Percentiles rank a stretch among this genome's conserved stretches.
These are phyloP conservation scores for Grosmannia penicillata DNA, from an alignment of 2,329 filamentous ascomycete genomes.

Conservation along the genomic window DNA sequence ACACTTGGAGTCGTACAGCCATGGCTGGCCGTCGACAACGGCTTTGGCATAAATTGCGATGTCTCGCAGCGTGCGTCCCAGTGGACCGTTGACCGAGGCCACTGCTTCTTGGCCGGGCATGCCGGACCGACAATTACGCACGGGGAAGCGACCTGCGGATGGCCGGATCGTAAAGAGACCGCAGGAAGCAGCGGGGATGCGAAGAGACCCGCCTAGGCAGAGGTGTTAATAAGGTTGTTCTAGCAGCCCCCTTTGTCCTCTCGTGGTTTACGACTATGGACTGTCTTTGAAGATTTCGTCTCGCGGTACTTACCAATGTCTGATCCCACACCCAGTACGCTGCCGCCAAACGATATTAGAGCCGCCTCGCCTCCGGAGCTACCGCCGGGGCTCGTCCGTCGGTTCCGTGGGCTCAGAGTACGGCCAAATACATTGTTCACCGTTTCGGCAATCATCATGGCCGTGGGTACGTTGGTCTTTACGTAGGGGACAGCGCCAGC, in stretches of 20 bases:
- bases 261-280: too few species aligned
- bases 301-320: constrained; percentile 43
- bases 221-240: too few species aligned
- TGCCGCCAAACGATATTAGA: constrained; percentile 42
- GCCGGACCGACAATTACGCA: constrained; percentile 35
- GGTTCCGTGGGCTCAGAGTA: constrained; percentile 46
- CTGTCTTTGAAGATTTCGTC: too few species aligned
- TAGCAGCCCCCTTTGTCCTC: too few species aligned
- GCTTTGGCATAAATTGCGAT: constrained; percentile 37
- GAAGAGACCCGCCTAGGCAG: constrained; percentile 31
- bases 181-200: constrained; percentile 38
- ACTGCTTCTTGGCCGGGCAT: constrained; percentile 52
- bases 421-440: constrained; percentile 52
- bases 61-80: constrained; percentile 40
- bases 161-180: constrained; percentile 42
- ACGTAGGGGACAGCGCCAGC: constrained; percentile 40
- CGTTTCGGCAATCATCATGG: constrained; percentile 55
- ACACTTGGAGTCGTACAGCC: constrained; percentile 41
- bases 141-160: constrained; percentile 45
- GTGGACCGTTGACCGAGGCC: constrained; percentile 46
- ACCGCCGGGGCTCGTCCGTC: constrained; percentile 45
- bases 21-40: constrained; percentile 36
- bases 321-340: constrained; percentile 45
- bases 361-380: constrained; percentile 54
- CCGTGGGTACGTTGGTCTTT: constrained; percentile 42